Evolutionary conservation across 768 basidiomycete genomes (phyloP), one percentile per base, ranked within the genome.

Genomic region (Rhizopogon vinicolor): DNA sequence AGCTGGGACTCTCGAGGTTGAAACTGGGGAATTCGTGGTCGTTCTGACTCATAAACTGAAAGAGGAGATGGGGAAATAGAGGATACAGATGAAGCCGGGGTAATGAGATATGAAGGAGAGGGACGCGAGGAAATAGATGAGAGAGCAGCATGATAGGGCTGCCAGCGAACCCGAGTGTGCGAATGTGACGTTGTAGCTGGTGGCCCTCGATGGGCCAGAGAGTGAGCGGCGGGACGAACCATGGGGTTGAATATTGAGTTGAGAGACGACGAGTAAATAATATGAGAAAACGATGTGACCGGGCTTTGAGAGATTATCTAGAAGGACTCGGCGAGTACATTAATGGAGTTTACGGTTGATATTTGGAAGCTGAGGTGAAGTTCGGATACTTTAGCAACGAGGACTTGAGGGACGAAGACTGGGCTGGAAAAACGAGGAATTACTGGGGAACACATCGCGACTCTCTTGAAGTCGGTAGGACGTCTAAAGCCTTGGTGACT

Each of bases 151-250:
- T 75, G 72, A 70, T 91, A 92, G 61, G 89, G 89, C 73, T 91
- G 90, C 89, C 89, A 91, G 63, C 90, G 85, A 62, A 84, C 75
- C 68, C 86, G 75, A 49, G 48, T 37, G 48, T 49, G 48, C 49
- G 85, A 74, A 62, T 88, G 83, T 56, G 87, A 75, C 1, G 83
- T 79, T 19, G 68, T 65, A 16, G 74, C 73, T 58, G 84, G 81
- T 43, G 85, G 82, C 40, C 85, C 87, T 76, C 88, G 75, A 67
- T 88, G 87, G 75, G 88, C 80, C 54, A 89, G 72, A 9, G 83
- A 69, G 53, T 79, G 77, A n/a, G 74, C 65, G 40, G 73, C 60
- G 29, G 76, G 63, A 48, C 68, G 69, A 49, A 69, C 70, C 70
- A 70, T 72, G 13, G 53, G 57, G 45, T 53, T 41, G 43, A 59